phyloP scores from a whole-genome alignment of 2,329 filamentous ascomycete genomes.

The Pezicula neosporulosa region DNA sequence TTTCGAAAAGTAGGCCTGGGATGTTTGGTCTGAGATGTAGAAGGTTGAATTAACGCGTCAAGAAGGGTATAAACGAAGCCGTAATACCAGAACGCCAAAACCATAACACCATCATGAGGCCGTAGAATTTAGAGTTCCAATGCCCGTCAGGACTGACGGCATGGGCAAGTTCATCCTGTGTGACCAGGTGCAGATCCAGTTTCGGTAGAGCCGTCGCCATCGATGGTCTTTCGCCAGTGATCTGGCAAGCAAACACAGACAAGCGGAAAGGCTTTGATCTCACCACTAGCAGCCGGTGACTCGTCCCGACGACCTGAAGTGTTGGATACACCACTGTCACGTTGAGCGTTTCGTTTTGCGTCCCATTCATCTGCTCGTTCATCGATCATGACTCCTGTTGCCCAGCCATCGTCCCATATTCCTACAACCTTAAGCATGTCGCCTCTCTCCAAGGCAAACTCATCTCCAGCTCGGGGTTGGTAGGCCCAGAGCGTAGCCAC shows the following conservation, averaged over 20 bases:
- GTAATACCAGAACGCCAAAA: constrained; percentile 22
- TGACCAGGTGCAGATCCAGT: constrained; percentile 42
- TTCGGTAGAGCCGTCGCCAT: constrained; percentile 75
- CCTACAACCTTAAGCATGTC: constrained; percentile 98
- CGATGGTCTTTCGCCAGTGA: constrained; percentile 95
- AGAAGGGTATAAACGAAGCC: constrained; percentile 9
- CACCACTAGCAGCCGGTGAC: constrained; percentile 68
- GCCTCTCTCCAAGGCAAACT: constrained; percentile 88
- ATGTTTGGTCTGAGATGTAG: neutral
- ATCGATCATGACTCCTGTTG: constrained; percentile 80
- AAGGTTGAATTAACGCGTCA: neutral
- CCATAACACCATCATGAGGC: constrained; percentile 26
- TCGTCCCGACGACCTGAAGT: constrained; percentile 60
- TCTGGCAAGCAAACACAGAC: constrained; percentile 95
- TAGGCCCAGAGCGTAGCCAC: constrained; percentile 96
- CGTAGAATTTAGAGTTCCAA: constrained; percentile 14
- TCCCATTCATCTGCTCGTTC: constrained; percentile 91
- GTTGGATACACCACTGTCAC: constrained; percentile 91
- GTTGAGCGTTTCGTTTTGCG: constrained; percentile 67
- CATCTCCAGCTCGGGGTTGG: constrained; percentile 87
- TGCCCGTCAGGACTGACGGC: constrained; percentile 7
- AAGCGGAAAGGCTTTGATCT: constrained; percentile 96
- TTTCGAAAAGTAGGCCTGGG: neutral
- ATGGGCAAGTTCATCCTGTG: constrained; percentile 11
- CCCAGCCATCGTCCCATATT: constrained; percentile 99